Conservation (phyloP, 257 asterid genomes). For the Solanum clarkiae region DNA sequence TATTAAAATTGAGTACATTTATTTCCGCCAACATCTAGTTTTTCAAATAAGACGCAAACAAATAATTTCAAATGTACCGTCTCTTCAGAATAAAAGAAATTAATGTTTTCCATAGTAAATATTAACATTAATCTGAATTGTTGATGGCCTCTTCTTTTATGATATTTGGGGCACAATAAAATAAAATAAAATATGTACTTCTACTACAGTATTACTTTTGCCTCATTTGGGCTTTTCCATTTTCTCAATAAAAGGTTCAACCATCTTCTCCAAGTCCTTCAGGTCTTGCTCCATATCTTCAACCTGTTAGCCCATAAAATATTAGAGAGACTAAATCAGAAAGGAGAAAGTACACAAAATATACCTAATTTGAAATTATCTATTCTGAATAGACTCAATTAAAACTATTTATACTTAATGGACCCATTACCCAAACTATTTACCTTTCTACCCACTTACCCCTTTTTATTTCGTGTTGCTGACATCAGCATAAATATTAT, state of each 20-base stretch:
- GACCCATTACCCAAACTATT: no score
- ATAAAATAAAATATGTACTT: not conserved
- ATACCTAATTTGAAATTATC: no score
- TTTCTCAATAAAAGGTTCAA: conserved; percentile 36
- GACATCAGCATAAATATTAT: no score
- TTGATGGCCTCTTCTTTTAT: not conserved
- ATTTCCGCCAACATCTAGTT: no score
- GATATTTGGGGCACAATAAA: not conserved
- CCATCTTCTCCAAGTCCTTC: conserved; percentile 34
- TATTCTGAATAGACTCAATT: no score
- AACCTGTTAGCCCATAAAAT: conserved; percentile 16
- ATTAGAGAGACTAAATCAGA: not conserved
- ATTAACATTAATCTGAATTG: not conserved
- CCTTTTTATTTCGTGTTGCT: no score
- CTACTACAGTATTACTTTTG: conserved; percentile 1
- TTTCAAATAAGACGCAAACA: no score
- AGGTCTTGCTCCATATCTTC: conserved; percentile 53
- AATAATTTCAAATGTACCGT: no score
- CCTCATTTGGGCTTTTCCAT: conserved; percentile 2
- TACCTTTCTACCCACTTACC: no score
- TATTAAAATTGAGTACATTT: no score
- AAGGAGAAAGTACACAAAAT: no score
- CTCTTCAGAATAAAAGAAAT: not conserved
- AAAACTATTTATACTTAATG: no score
- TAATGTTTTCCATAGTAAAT: not conserved